Base-by-base conservation (phyloP, 495 filamentous ascomycete genomes). In the Daldinia decipiens region DNA sequence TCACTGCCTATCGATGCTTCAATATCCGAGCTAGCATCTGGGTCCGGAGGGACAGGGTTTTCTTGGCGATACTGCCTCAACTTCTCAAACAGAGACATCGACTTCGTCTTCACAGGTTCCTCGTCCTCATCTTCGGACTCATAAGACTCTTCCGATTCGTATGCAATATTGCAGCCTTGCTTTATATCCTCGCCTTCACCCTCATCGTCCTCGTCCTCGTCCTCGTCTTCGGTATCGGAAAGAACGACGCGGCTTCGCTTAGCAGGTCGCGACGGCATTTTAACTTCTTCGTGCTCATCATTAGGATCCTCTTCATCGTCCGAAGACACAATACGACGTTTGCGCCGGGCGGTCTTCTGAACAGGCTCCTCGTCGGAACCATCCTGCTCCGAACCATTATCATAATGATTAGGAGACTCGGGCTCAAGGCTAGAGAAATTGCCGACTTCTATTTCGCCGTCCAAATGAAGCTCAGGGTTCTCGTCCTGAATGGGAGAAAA, bases 241-340 rank as follows among this genome's bases (percentile, higher is more conserved):
- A 64, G 50, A 4, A 72, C 59, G 21, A 72, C 31, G 1, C 69
- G 69, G 45, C 43, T 47, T 15, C 69, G 69, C 29, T 72, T 72
- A 29, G 21, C 24, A 56, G 64, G 47, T 36, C 59, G 59, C 5
- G 59, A 64, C 24, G 59, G 45, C 6, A 39, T 29, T 60, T 57
- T 26, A 27, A 38, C 40, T 3, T 50, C 39, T 43, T 34, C 31
- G 12, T 4, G 6, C 24, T 59, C 38, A 59, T 29, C 29, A 19
- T 31, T 59, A 43, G 38, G 5, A 2, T 70, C 62, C 29, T 66
- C n/a, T 47, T 70, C 71, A 17, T 77, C 73, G 45, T 77, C 75
- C 11, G 75, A 77, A 51, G 54, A 63, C 13, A 77, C 56, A 11
- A 77, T 77, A 27, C 60, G 69, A 47, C 75, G 75, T 38, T 77